Evolutionary conservation across 2,329 filamentous ascomycete species (phyloP).

Genomic region (Tolypocladium tundrense): DNA sequence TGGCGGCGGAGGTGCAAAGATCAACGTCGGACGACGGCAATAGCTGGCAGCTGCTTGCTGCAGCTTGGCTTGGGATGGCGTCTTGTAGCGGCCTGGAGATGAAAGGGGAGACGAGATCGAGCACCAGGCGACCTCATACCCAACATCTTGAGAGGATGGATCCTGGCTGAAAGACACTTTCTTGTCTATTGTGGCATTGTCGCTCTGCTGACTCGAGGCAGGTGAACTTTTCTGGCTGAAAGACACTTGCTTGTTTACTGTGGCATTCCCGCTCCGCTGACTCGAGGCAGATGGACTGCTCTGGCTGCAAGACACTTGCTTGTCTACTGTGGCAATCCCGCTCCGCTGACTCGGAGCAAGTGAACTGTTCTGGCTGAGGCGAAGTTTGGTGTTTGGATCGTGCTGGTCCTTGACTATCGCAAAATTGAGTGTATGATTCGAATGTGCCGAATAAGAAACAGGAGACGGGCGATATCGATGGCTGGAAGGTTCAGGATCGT

Average conservation of each 20-base stretch:
- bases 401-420: constrained; percentile 68
- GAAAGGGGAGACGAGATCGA: background rate
- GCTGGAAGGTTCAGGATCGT: background rate
- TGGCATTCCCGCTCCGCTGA: constrained; percentile 26
- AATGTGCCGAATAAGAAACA: constrained; percentile 7
- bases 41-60: background rate
- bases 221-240: constrained; percentile 3
- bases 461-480: background rate
- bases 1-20: constrained; percentile 19
- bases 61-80: background rate
- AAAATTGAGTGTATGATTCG: constrained; percentile 45
- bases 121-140: background rate
- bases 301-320: constrained; percentile 11
- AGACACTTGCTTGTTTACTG: constrained; percentile 11
- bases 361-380: constrained; percentile 54
- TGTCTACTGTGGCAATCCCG: constrained; percentile 16
- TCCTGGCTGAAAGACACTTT: constrained; percentile 10
- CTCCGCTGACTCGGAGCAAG: constrained; percentile 36
- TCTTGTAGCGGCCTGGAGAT: background rate
- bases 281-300: background rate
- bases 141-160: background rate
- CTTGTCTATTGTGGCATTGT: constrained; percentile 16
- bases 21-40: constrained; percentile 5
- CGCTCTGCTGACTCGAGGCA: constrained; percentile 21
- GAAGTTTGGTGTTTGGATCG: constrained; percentile 50